Evolutionary conservation across 1,284 basidiomycete species (phyloP).

Genomic region (Moniliella sp.): DNA sequence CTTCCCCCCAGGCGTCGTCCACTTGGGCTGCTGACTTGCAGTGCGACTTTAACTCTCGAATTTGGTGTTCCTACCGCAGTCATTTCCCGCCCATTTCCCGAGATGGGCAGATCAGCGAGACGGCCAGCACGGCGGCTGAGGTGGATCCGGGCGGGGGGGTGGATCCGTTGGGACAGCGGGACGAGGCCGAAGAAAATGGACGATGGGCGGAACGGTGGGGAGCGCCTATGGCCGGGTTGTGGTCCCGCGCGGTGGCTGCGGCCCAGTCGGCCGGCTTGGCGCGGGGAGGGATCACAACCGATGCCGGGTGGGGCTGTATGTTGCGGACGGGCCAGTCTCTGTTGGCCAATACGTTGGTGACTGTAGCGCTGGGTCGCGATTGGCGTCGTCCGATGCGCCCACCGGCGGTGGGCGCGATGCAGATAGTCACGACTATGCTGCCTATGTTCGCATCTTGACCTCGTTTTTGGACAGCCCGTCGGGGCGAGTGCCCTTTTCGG

Average conservation of each 20-base stretch:
- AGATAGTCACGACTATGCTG: constrained; percentile 15
- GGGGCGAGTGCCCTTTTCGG: constrained; percentile 70
- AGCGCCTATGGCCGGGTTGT: constrained; percentile 21
- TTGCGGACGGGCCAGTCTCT: constrained; percentile 76
- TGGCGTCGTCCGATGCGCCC: constrained; percentile 6
- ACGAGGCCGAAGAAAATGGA: too few relatives aligned
- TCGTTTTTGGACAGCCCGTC: constrained; percentile 88
- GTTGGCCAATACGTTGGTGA: constrained; percentile 66
- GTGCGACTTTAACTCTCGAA: constrained; percentile 13
- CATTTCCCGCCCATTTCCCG: constrained; percentile 26
- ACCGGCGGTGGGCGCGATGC: constrained; percentile 3
- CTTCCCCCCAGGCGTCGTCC: too few relatives aligned
- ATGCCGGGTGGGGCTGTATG: constrained; percentile 97
- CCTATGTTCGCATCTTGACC: constrained; percentile 65
- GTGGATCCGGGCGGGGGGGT: not conserved
- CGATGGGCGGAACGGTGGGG: constrained; percentile 6
- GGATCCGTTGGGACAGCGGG: too few relatives aligned
- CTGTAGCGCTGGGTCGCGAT: constrained; percentile 50
- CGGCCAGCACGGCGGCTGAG: constrained; percentile 9
- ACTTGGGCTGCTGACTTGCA: too few relatives aligned
- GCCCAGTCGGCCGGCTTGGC: constrained; percentile 13
- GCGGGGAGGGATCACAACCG: constrained; percentile 56
- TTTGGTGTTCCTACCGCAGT: constrained; percentile 32
- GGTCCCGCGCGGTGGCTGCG: constrained; percentile 20
- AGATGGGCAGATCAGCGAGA: constrained; percentile 21